Evolutionary conservation across 1,284 basidiomycete genomes (phyloP).

Genomic region (Moesziomyces antarcticus): DNA sequence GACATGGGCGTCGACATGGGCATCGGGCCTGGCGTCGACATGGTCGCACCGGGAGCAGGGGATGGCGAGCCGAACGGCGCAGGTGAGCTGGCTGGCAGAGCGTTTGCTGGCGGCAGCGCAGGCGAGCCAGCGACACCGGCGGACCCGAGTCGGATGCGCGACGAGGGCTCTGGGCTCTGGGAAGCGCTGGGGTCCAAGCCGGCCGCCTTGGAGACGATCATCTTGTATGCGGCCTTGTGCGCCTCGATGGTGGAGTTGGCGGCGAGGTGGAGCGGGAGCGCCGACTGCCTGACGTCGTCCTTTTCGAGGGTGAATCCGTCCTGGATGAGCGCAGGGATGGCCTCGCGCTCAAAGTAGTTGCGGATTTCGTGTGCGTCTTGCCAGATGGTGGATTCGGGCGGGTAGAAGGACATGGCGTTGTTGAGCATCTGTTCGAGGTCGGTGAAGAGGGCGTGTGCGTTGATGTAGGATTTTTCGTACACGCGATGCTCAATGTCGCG

Average conservation of each 20-base stretch:
- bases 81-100: slow-evolving; percentile 17
- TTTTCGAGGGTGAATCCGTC: slow-evolving; percentile 66
- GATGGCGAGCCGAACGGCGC: slow-evolving; percentile 21
- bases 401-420: slow-evolving; percentile 65
- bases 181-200: slow-evolving; percentile 19
- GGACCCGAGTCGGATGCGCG: slow-evolving; percentile 22
- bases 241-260: slow-evolving; percentile 56
- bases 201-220: slow-evolving; percentile 31
- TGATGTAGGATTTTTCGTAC: slow-evolving; percentile 57
- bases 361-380: slow-evolving; percentile 58
- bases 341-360: slow-evolving; percentile 54
- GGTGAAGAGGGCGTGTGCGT: slow-evolving; percentile 54
- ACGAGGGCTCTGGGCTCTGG: slow-evolving; percentile 40
- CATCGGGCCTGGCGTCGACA: slow-evolving; percentile 5
- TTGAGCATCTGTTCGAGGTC: slow-evolving; percentile 63
- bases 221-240: slow-evolving; percentile 47
- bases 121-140: slow-evolving; percentile 27
- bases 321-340: slow-evolving; percentile 58
- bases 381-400: slow-evolving; percentile 55
- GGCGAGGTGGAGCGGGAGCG: slow-evolving; percentile 54
- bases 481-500: slow-evolving; percentile 56
- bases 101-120: slow-evolving; percentile 13
- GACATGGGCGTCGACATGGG: slow-evolving; percentile 36
- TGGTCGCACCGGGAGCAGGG: slow-evolving; percentile 1
- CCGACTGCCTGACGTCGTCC: slow-evolving; percentile 62